phyloP scores from a whole-genome alignment of 345 rosid species.

The Luvunga scandens region DNA sequence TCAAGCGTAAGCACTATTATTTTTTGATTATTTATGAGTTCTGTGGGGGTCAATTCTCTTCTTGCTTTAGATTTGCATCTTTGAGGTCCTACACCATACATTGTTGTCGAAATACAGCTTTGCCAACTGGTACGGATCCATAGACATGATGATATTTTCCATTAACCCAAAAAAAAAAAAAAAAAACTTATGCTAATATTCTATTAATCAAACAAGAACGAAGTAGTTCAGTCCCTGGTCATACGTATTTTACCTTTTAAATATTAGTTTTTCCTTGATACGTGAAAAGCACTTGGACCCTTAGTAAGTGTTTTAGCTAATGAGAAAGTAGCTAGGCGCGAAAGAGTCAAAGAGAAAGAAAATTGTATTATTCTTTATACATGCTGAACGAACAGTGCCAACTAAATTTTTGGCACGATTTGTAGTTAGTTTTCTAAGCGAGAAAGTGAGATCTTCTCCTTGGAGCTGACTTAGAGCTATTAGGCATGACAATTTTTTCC shows the following conservation, averaged over 20 bases:
- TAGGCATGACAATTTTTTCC: too few relatives aligned
- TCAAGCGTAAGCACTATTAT: not conserved
- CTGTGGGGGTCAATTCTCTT: not conserved
- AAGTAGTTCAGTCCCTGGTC: not conserved
- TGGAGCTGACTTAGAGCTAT: too few relatives aligned
- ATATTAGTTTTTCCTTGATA: too few relatives aligned
- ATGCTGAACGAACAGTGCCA: not conserved
- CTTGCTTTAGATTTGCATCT: conserved; percentile 1
- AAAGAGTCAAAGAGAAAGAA: too few relatives aligned
- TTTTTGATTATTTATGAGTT: not conserved
- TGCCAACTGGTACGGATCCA: not conserved
- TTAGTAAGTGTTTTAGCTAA: too few relatives aligned
- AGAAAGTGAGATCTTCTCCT: not conserved
- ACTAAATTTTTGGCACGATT: not conserved
- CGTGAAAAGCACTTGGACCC: too few relatives aligned
- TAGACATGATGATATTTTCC: not conserved
- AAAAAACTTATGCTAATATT: not conserved
- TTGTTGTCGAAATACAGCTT: not conserved
- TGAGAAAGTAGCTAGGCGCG: too few relatives aligned
- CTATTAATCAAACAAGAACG: not conserved
- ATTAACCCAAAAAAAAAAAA: too few relatives aligned
- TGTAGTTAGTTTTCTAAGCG: not conserved
- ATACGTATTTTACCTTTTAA: too few relatives aligned
- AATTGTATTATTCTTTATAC: too few relatives aligned
- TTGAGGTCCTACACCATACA: not conserved